Evolutionary conservation across 805 yeast species (phyloP), one percentile per base, ranked within the genome.

Genomic region (Starmerella khaoyaiensis): DNA sequence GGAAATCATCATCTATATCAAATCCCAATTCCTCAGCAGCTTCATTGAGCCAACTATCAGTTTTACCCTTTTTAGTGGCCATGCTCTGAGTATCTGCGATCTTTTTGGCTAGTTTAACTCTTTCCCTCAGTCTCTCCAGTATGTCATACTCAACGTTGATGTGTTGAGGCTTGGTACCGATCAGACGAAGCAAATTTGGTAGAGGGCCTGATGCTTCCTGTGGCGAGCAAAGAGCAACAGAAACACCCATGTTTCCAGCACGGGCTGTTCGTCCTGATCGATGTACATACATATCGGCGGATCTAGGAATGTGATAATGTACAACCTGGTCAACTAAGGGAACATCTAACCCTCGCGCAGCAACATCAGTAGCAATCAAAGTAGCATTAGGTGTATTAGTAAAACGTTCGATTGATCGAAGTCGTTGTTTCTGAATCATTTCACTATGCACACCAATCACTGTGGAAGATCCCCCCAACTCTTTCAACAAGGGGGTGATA

Each of bases 261-360:
- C 98, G 78, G 0, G 94, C 97, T n/a, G 98, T 90, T 69, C 98
- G 76, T 44, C 98, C 98, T 1, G 95, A 81, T 57, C 98, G 71
- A 60, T 90, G 98, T 49, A 90, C 76, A 54, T 90, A 90, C 35
- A 83, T 75, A 54, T 90, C 98, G 0, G 96, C 96, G 12, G 93
- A 68, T 45, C 97, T 68, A 9, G 98, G 97, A 44, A 90, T 67
- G 59, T 90, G 96, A 54, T 87, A 90, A 58, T 90, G 98, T 16
- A 87, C 80, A 33, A 90, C 97, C 58, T 90, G 97, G 50, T 84
- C 77, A 35, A 90, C 86, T 32, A 70, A 71, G 2, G 93, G 79
- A 37, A 90, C 83, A 65, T 90, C 98, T 42, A 90, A 68, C 42
- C 98, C 98, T 65, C 98, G 73, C 4, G 98, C 98, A 2, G 98